These are phyloP conservation scores for Picocystis sp. DNA, from an alignment of 163 green algal genomes.

Conservation along the genomic window DNA sequence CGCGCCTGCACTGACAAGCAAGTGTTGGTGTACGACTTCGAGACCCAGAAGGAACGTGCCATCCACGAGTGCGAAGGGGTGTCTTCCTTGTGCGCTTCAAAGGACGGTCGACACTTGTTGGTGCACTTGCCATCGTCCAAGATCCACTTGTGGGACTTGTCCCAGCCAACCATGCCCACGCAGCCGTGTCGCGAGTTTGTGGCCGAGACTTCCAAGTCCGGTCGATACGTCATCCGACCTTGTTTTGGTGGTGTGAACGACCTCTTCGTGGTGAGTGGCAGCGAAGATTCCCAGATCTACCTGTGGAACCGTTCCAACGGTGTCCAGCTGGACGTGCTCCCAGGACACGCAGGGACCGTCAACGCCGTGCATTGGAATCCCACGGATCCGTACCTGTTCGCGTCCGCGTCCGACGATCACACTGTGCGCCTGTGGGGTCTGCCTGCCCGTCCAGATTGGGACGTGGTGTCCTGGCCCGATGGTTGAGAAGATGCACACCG, in stretches of 20 bases:
- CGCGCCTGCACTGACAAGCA: slow-evolving; percentile 21
- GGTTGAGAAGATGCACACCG: too few species aligned
- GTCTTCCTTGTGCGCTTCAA: slow-evolving; percentile 43
- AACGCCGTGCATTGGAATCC: slow-evolving; percentile 85
- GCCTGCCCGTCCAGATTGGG: too few species aligned
- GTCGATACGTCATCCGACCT: slow-evolving; percentile 70
- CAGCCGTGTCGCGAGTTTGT: too few species aligned
- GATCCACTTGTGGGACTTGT: slow-evolving; percentile 37
- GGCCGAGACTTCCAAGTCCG: slow-evolving; percentile 12
- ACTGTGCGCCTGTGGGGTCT: slow-evolving; percentile 54
- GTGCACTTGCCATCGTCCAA: slow-evolving; percentile 32
- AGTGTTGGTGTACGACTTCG: slow-evolving; percentile 15
- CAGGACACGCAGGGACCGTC: slow-evolving; percentile 69
- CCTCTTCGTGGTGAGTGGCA: slow-evolving; percentile 65
- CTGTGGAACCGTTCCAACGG: slow-evolving; percentile 68
- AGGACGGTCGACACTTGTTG: slow-evolving; percentile 43
- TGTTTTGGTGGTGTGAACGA: slow-evolving; percentile 56
- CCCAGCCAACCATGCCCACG: not conserved
- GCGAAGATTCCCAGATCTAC: slow-evolving; percentile 65
- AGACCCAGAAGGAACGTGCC: slow-evolving; percentile 13
- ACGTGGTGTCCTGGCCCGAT: too few species aligned
- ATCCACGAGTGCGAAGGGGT: slow-evolving; percentile 38
- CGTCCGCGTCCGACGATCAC: slow-evolving; percentile 65
- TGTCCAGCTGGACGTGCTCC: slow-evolving; percentile 51
- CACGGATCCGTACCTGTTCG: slow-evolving; percentile 59